Evolutionary conservation across 2,329 filamentous ascomycete genomes (phyloP).

Genomic region (Aspergillus fumigatiaffinis): DNA sequence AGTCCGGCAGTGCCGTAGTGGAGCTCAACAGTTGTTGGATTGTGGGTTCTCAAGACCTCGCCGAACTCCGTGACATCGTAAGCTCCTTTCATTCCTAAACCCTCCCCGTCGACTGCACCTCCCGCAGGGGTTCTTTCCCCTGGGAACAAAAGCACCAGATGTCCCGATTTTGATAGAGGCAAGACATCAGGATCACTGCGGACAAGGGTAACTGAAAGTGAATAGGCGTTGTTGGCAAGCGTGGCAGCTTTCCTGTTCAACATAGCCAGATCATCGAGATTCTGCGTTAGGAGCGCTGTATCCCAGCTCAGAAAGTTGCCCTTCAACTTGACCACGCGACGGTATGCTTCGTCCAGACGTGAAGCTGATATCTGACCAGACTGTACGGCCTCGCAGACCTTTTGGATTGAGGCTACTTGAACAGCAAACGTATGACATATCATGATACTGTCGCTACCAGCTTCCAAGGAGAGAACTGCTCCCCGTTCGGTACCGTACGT

Average conservation of each 20-base stretch:
- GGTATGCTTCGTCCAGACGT: constrained; percentile 32
- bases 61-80: constrained; percentile 32
- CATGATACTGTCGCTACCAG: constrained; percentile 45
- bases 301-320: constrained; percentile 34
- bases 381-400: constrained; percentile 35
- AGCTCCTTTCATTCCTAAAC: constrained; percentile 28
- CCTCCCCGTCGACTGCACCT: constrained; percentile 39
- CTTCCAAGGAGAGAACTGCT: constrained; percentile 39
- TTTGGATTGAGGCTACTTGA: constrained; percentile 39
- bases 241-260: constrained; percentile 23
- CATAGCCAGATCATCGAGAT: constrained; percentile 13
- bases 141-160: constrained; percentile 37
- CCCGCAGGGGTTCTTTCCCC: constrained; percentile 31
- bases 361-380: constrained; percentile 30
- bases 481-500: constrained; percentile 41
- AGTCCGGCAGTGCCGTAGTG: constrained; percentile 30
- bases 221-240: constrained; percentile 35
- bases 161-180: constrained; percentile 27
- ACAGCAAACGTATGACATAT: constrained; percentile 43
- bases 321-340: constrained; percentile 36
- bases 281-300: constrained; percentile 17
- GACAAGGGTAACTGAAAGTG: constrained; percentile 40
- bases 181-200: constrained; percentile 27
- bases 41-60: constrained; percentile 27
- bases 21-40: constrained; percentile 27